Percentiles rank a stretch among this genome's conserved stretches.
These are phyloP conservation scores for Poa annua DNA, from an alignment of 176 grass and related monocot genomes.

Conservation along the genomic window DNA sequence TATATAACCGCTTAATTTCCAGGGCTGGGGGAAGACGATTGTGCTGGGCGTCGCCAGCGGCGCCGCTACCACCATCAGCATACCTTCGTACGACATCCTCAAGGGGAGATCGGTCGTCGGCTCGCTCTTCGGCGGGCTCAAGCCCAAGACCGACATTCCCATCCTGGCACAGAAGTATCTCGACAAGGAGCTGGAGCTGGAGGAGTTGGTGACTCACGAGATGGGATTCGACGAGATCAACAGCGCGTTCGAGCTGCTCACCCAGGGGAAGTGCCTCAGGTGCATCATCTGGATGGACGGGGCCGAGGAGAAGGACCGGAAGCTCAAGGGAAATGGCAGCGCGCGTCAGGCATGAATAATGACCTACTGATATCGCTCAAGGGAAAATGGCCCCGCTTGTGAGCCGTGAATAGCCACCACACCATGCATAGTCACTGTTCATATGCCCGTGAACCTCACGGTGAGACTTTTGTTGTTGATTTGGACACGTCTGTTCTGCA, in stretches of 20 bases:
- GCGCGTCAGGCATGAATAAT: background rate
- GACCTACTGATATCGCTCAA: background rate
- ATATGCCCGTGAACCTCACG: too few species aligned
- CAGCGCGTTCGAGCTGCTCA: conserved; percentile 54
- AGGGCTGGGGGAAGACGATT: conserved; percentile 76
- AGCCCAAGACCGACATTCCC: conserved; percentile 62
- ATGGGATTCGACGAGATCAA: conserved; percentile 59
- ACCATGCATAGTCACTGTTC: background rate
- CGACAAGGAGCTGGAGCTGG: conserved; percentile 60
- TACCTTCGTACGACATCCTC: conserved; percentile 24
- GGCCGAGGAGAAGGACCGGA: background rate
- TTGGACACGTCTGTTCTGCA: background rate
- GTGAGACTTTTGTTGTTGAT: background rate
- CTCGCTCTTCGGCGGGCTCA: conserved; percentile 57
- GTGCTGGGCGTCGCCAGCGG: conserved; percentile 38
- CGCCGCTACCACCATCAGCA: conserved; percentile 3
- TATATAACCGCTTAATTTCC: too few species aligned
- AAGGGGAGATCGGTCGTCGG: conserved; percentile 39
- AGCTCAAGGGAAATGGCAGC: background rate
- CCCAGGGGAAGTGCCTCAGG: conserved; percentile 47
- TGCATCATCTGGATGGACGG: conserved; percentile 63
- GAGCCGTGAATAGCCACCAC: background rate
- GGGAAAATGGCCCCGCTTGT: too few species aligned
- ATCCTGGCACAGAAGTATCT: conserved; percentile 49
- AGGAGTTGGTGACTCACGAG: conserved; percentile 60